phyloP scores from a whole-genome alignment of 208 protist species.

The Trypanosoma avium region DNA sequence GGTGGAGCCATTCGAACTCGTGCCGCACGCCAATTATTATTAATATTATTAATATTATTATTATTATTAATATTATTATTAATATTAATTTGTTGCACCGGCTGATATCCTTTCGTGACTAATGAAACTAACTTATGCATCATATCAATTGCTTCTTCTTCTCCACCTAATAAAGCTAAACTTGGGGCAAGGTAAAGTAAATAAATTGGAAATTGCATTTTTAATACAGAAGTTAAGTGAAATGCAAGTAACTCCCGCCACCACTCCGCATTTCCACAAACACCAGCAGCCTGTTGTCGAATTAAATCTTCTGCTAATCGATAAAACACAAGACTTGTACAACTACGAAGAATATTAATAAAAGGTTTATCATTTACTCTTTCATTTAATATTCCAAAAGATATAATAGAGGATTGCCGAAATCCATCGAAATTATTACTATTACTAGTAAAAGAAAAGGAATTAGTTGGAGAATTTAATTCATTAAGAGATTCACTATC shows the following conservation, averaged over 20 bases:
- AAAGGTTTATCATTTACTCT: constrained; percentile 32
- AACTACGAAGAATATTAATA: constrained; percentile 51
- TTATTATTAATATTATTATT: too few relatives aligned
- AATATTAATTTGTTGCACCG: constrained; percentile 39
- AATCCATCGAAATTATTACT: background rate
- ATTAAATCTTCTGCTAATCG: constrained; percentile 58
- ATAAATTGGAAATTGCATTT: constrained; percentile 53
- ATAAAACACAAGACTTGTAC: constrained; percentile 54
- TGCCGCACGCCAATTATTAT: too few relatives aligned
- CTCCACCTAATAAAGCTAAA: constrained; percentile 48
- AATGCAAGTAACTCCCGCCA: constrained; percentile 67
- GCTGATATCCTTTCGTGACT: constrained; percentile 64
- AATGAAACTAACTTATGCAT: constrained; percentile 72
- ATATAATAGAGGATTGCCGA: background rate
- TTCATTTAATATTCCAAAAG: background rate
- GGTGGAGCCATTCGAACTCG: constrained; percentile 73
- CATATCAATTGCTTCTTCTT: constrained; percentile 68
- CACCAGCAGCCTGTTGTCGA: constrained; percentile 54
- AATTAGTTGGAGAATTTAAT: background rate
- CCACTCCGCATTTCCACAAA: constrained; percentile 74
- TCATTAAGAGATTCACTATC: constrained; percentile 23
- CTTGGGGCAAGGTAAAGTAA: constrained; percentile 68
- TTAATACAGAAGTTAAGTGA: constrained; percentile 47
- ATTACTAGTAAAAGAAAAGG: background rate
- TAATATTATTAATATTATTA: too few relatives aligned